Percentiles rank a stretch among this genome's conserved stretches.
Evolutionary conservation across 495 filamentous ascomycete species (phyloP).

Genomic region (Hypomontagnella monticulosa): DNA sequence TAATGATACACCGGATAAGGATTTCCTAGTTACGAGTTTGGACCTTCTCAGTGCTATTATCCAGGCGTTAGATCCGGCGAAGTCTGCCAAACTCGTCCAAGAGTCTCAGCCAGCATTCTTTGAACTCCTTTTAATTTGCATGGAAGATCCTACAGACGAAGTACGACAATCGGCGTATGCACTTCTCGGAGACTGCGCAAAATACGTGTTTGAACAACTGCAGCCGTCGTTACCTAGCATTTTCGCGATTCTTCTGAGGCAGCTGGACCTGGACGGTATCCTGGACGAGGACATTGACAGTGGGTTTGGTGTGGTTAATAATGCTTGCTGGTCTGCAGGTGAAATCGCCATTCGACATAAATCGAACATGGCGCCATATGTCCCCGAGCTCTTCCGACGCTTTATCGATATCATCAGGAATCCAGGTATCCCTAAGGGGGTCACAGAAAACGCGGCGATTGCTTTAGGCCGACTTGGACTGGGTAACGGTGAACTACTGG

Average conservation of each 20-base stretch:
- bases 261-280: slow-evolving; percentile 83
- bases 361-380: slow-evolving; percentile 76
- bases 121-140: slow-evolving; percentile 86
- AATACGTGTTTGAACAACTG: slow-evolving; percentile 89
- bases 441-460: slow-evolving; percentile 95
- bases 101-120: slow-evolving; percentile 85
- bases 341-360: slow-evolving; percentile 89
- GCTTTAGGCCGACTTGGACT: slow-evolving; percentile 90
- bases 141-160: slow-evolving; percentile 91
- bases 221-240: slow-evolving; percentile 75
- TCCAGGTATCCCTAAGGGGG: slow-evolving; percentile 84
- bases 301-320: slow-evolving; percentile 92
- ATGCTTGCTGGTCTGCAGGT: slow-evolving; percentile 96
- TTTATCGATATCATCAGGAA: slow-evolving; percentile 82
- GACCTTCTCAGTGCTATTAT: slow-evolving; percentile 95
- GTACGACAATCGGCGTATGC: slow-evolving; percentile 97
- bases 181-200: slow-evolving; percentile 93
- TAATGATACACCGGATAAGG: slow-evolving; percentile 90
- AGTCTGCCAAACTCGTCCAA: slow-evolving; percentile 78
- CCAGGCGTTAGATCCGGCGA: slow-evolving; percentile 81
- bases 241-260: slow-evolving; percentile 81
- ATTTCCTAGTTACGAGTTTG: slow-evolving; percentile 95
- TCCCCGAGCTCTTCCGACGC: slow-evolving; percentile 77
- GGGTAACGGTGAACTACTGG: slow-evolving; percentile 77
- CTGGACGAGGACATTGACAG: slow-evolving; percentile 77